Evolutionary conservation across 1,284 basidiomycete genomes (phyloP).

Genomic region (Ganoderma resinaceum): DNA sequence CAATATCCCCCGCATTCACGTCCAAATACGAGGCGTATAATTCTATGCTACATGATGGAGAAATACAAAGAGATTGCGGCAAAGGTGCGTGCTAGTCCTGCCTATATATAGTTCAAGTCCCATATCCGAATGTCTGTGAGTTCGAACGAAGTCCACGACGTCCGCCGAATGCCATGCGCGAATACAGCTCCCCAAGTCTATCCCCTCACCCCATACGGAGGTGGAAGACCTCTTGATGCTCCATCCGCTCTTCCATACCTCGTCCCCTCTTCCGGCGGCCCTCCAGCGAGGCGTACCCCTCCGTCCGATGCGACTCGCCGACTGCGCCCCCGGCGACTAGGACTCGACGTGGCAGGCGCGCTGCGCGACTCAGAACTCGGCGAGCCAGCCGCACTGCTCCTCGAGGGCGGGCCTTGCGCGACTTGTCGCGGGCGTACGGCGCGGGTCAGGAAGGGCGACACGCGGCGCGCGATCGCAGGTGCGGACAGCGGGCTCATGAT

Average conservation of each 20-base stretch:
- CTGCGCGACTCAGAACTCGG: not conserved
- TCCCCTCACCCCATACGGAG: not conserved
- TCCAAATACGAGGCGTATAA: not conserved
- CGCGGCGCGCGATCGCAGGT: not conserved
- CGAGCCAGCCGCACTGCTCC: not conserved
- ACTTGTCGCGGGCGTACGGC: not conserved
- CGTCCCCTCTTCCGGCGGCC: not conserved
- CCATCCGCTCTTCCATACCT: not conserved
- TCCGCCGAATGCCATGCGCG: too few relatives aligned
- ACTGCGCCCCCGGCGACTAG: not conserved
- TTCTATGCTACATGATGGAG: not conserved
- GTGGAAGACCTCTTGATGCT: not conserved
- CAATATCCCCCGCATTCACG: not conserved
- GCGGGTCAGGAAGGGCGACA: not conserved
- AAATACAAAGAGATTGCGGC: not conserved
- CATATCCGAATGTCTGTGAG: not conserved
- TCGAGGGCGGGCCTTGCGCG: not conserved
- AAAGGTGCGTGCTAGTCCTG: not conserved
- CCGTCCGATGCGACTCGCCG: not conserved
- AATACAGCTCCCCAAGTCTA: not conserved
- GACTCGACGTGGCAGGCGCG: not conserved
- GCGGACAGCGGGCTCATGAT: not conserved
- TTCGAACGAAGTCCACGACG: not conserved
- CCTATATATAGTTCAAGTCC: not conserved
- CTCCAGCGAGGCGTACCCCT: not conserved